Conservation (phyloP, 2,329 filamentous ascomycete species). For the Monilinia vaccinii-corymbosi region DNA sequence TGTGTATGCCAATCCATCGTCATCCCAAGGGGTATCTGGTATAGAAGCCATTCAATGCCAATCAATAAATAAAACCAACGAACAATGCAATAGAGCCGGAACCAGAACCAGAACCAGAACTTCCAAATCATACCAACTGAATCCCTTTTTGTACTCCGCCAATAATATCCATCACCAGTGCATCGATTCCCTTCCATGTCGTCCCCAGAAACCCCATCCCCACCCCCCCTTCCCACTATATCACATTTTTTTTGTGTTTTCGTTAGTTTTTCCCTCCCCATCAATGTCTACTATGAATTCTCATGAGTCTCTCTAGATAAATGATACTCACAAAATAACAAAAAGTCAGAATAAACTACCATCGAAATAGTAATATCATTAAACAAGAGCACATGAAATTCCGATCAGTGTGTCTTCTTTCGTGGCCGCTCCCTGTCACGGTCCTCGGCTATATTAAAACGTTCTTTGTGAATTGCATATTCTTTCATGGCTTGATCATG, state of each 20-base stretch:
- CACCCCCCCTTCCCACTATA: too few species aligned
- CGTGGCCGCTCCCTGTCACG: slow-evolving; percentile 11
- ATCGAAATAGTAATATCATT: neutral
- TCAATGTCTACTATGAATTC: neutral
- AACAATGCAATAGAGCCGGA: neutral
- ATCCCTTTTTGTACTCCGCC: neutral
- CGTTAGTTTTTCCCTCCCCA: neutral
- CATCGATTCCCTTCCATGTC: neutral
- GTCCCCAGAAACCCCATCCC: neutral
- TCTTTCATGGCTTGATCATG: slow-evolving; percentile 51
- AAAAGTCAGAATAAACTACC: neutral
- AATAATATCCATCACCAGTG: neutral
- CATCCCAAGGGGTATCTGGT: slow-evolving; percentile 10
- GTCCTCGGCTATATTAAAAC: slow-evolving; percentile 34
- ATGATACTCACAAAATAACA: neutral
- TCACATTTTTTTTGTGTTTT: neutral
- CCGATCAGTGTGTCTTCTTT: slow-evolving; percentile 10
- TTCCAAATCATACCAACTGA: neutral
- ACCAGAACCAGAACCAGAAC: neutral
- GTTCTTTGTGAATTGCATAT: slow-evolving; percentile 42
- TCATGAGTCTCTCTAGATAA: neutral
- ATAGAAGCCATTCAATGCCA: slow-evolving; percentile 5
- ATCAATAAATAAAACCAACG: slow-evolving; percentile 6
- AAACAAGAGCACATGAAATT: neutral
- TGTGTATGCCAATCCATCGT: slow-evolving; percentile 6